A percentile compares a stretch with the other conserved stretches of the same genome.
These are phyloP conservation scores for Acer negundo DNA, from an alignment of 345 rosid species.

Conservation along the genomic window DNA sequence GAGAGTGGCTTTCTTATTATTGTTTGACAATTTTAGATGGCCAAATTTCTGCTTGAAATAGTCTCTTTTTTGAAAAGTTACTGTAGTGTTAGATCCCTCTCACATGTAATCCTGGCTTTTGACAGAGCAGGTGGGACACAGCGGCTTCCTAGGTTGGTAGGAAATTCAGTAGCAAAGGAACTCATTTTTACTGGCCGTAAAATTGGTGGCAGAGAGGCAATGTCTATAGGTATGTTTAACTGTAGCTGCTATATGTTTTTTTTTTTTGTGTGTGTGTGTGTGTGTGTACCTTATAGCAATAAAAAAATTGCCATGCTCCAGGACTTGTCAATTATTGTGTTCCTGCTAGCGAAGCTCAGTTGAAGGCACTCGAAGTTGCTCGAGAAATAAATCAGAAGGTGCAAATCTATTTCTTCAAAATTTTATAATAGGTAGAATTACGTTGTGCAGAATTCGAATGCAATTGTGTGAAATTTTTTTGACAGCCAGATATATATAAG, in stretches of 20 bases:
- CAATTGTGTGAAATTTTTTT: background rate
- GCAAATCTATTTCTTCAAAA: background rate
- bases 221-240: constrained; percentile 51
- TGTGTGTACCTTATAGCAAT: background rate
- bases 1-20: background rate
- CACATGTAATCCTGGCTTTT: constrained; percentile 23
- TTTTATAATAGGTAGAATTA: background rate
- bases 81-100: constrained; percentile 6
- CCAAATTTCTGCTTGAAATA: background rate
- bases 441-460: background rate
- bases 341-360: constrained; percentile 67
- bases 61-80: background rate
- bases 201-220: constrained; percentile 73
- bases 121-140: constrained; percentile 94
- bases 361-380: constrained; percentile 83
- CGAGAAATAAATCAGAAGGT: constrained; percentile 82
- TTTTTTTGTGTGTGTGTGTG: too few species aligned
- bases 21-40: background rate
- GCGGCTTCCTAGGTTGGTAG: constrained; percentile 84
- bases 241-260: background rate
- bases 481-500: background rate
- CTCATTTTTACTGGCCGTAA: constrained; percentile 81
- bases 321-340: constrained; percentile 81
- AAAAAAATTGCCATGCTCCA: constrained; percentile 23
- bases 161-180: constrained; percentile 79